These are phyloP conservation scores for Neurospora sp. DNA, from an alignment of 495 filamentous ascomycete species.

Conservation along the genomic window DNA sequence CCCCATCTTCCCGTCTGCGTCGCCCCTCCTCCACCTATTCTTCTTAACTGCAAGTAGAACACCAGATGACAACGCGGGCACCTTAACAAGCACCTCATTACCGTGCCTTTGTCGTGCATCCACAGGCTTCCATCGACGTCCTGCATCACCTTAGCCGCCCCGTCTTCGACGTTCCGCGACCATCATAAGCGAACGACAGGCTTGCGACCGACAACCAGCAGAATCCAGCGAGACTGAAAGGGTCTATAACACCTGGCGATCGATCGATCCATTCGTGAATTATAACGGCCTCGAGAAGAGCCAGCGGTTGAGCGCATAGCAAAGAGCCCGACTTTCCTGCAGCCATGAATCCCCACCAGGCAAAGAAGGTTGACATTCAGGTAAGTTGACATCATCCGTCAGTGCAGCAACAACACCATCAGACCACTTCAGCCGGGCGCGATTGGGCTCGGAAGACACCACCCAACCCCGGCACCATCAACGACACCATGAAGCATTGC, in stretches of 20 bases:
- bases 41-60: neutral
- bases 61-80: neutral
- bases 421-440: constrained; percentile 5
- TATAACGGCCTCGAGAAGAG: neutral
- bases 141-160: neutral
- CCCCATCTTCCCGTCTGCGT: neutral
- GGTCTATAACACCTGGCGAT: neutral
- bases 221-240: neutral
- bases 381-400: constrained; percentile 44
- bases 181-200: neutral
- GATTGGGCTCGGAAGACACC: neutral
- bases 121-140: neutral
- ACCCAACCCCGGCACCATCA: neutral
- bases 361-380: constrained; percentile 92
- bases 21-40: neutral
- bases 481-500: neutral
- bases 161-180: neutral
- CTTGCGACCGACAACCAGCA: neutral
- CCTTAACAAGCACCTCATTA: neutral
- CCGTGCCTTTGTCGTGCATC: neutral
- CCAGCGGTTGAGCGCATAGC: neutral
- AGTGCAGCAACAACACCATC: constrained; percentile 4
- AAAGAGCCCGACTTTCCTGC: constrained; percentile 2
- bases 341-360: constrained; percentile 88
- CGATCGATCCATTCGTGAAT: neutral